These are phyloP conservation scores for Takakia lepidozioides DNA, from an alignment of 225 moss, liverwort and hornwort species.

Conservation along the genomic window DNA sequence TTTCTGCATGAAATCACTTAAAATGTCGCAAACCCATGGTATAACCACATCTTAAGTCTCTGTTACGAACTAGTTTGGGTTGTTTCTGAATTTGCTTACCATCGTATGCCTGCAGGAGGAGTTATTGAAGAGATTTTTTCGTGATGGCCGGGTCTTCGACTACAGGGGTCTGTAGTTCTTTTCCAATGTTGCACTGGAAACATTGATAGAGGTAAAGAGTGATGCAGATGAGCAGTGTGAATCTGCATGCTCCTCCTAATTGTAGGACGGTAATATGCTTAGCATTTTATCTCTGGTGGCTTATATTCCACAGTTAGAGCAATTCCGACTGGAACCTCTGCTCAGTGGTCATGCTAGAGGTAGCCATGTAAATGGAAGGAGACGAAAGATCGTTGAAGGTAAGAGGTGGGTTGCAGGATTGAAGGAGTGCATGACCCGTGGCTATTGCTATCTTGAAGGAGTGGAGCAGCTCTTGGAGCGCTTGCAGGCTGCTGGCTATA, in stretches of 20 bases:
- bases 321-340: no score
- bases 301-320: no score
- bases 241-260: no score
- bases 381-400: neutral
- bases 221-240: no score
- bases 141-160: conserved; percentile 75
- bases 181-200: neutral
- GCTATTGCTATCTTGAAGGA: conserved; percentile 86
- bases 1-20: no score
- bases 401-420: conserved; percentile 40
- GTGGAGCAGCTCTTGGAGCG: conserved; percentile 73
- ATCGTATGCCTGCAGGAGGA: conserved; percentile 34
- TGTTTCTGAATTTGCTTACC: conserved; percentile 11
- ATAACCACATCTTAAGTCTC: no score
- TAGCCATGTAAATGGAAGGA: neutral
- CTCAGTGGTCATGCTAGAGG: neutral
- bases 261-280: no score
- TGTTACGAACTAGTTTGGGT: conserved; percentile 7
- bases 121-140: conserved; percentile 63
- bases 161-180: conserved; percentile 45
- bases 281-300: no score
- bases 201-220: conserved; percentile 1
- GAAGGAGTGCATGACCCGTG: conserved; percentile 78
- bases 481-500: conserved; percentile 50
- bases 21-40: no score